Evolutionary conservation across 1,139 yeast species (phyloP).

Genomic region (Geotrichum reessii): DNA sequence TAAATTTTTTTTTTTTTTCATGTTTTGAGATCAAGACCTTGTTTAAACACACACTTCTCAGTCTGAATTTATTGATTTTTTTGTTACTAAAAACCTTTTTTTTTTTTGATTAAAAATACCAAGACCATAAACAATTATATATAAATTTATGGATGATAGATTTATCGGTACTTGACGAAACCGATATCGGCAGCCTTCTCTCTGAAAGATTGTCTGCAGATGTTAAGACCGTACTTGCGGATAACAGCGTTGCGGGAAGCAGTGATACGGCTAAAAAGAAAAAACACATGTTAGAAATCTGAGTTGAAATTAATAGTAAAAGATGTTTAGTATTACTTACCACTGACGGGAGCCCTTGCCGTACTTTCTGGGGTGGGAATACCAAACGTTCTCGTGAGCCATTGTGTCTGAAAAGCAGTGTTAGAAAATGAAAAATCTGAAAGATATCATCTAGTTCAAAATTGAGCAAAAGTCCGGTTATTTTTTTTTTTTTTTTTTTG

Average conservation of each 20-base stretch:
- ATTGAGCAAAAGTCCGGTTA: neutral
- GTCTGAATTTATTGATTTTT: neutral
- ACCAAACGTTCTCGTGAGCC: conserved; percentile 99
- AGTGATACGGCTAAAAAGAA: conserved; percentile 68
- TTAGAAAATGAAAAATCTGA: neutral
- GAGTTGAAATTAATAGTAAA: neutral
- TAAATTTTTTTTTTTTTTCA: neutral
- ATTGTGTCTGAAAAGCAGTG: conserved; percentile 42
- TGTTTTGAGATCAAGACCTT: neutral
- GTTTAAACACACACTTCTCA: neutral
- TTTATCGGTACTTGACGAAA: conserved; percentile 94
- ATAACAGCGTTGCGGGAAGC: conserved; percentile 98
- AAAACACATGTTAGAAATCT: too few species aligned
- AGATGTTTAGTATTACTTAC: conserved; percentile 26
- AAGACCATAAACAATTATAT: neutral
- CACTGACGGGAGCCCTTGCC: conserved; percentile 99
- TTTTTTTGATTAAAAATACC: neutral
- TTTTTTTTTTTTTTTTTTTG: too few species aligned
- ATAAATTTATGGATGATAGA: neutral
- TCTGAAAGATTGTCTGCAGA: conserved; percentile 99
- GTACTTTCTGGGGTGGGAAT: conserved; percentile 99
- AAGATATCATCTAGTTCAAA: neutral
- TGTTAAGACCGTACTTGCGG: conserved; percentile 99
- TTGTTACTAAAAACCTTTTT: neutral
- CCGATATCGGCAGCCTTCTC: conserved; percentile 99